These are phyloP conservation scores for Leccinum fuscescens DNA, from an alignment of 1,284 basidiomycete genomes.

Conservation along the genomic window DNA sequence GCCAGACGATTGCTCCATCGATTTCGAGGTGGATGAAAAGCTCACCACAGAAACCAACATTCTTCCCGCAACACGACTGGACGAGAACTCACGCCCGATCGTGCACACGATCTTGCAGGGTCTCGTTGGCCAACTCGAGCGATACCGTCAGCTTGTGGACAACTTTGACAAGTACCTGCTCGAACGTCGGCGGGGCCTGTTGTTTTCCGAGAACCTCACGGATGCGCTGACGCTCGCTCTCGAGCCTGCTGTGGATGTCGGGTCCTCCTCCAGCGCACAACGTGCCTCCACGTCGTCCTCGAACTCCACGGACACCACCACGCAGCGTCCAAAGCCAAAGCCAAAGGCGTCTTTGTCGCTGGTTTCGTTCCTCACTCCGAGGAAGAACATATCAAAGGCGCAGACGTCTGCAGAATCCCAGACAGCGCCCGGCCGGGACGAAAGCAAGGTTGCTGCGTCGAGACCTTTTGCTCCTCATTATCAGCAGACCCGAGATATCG, in stretches of 20 bases:
- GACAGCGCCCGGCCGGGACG: slow-evolving; percentile 40
- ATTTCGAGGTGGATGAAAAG: slow-evolving; percentile 66
- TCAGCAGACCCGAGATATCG: slow-evolving; percentile 68
- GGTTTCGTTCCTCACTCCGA: slow-evolving; percentile 78
- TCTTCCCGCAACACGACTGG: slow-evolving; percentile 63
- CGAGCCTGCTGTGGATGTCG: slow-evolving; percentile 52
- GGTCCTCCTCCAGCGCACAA: slow-evolving; percentile 21
- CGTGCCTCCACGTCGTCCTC: slow-evolving; percentile 24
- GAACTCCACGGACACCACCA: slow-evolving; percentile 26
- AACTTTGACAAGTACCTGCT: slow-evolving; percentile 83
- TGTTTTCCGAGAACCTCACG: slow-evolving; percentile 90
- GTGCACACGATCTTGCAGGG: slow-evolving; percentile 78
- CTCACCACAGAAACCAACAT: slow-evolving; percentile 56
- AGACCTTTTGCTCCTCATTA: slow-evolving; percentile 89
- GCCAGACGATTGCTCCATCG: slow-evolving; percentile 75
- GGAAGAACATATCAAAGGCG: slow-evolving; percentile 51
- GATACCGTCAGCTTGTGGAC: slow-evolving; percentile 71
- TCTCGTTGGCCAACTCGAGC: slow-evolving; percentile 75
- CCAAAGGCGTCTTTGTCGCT: slow-evolving; percentile 61
- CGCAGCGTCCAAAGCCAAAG: slow-evolving; percentile 47
- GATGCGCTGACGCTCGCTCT: slow-evolving; percentile 81
- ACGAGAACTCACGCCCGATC: slow-evolving; percentile 72
- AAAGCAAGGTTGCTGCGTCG: slow-evolving; percentile 50
- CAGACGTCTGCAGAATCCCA: slow-evolving; percentile 40
- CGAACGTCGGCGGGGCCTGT: slow-evolving; percentile 84